Evolutionary conservation across 1,139 yeast genomes (phyloP).

Genomic region (Suhomyces maxii): DNA sequence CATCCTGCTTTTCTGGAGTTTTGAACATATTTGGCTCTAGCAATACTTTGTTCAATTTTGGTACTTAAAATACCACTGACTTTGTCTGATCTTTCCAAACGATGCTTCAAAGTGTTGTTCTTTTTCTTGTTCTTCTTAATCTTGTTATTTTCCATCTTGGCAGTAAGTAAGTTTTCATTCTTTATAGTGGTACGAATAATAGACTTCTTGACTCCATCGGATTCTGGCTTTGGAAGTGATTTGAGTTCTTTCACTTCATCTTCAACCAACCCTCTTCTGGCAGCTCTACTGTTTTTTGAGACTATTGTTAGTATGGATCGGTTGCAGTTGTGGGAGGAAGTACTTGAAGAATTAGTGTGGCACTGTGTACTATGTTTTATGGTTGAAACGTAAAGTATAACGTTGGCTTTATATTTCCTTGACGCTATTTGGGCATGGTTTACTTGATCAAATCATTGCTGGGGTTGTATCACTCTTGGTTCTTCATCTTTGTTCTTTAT

Average conservation of each 20-base stretch:
- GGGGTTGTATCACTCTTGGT: no score
- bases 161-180: constrained; percentile 60
- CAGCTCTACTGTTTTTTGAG: constrained; percentile 74
- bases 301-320: constrained; percentile 31
- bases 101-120: constrained; percentile 36
- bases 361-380: no score
- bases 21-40: constrained; percentile 62
- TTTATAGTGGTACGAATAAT: constrained; percentile 68
- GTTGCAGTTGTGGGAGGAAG: no score
- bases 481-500: no score
- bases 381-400: no score
- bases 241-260: constrained; percentile 46
- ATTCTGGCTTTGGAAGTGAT: constrained; percentile 55
- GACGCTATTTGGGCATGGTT: no score
- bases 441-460: no score
- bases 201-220: constrained; percentile 59
- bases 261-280: constrained; percentile 58
- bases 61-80: constrained; percentile 57
- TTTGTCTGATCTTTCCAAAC: constrained; percentile 50
- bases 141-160: constrained; percentile 51
- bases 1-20: constrained; percentile 67
- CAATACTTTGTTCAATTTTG: constrained; percentile 64
- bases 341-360: no score
- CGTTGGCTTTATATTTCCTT: no score
- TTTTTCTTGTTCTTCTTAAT: constrained; percentile 37